Conservation (phyloP, 139 green algal species). For the Zygnema circumcarinatum region DNA sequence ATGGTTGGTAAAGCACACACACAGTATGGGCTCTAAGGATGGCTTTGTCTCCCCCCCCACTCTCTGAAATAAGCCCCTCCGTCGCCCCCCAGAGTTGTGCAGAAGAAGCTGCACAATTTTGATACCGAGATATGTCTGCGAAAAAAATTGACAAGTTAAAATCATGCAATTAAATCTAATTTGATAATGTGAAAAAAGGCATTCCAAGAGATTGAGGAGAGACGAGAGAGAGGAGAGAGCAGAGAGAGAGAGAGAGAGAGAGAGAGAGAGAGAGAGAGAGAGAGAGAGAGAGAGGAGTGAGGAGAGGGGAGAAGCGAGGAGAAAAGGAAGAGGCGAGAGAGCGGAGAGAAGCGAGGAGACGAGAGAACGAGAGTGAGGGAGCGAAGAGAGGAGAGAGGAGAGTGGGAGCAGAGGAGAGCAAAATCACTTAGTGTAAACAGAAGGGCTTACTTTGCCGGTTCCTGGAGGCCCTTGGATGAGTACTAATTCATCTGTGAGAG, state of each 20-base stretch:
- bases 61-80: slow-evolving; percentile 33
- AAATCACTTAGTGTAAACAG: too few relatives aligned
- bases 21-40: slow-evolving; percentile 66
- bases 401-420: too few relatives aligned
- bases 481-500: slow-evolving; percentile 68
- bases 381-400: too few relatives aligned
- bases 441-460: slow-evolving; percentile 67
- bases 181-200: slow-evolving; percentile 5
- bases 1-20: slow-evolving; percentile 70
- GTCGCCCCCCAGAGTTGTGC: slow-evolving; percentile 64
- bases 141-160: slow-evolving; percentile 25
- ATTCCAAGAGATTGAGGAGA: too few relatives aligned
- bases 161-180: neutral
- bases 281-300: too few relatives aligned
- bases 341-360: too few relatives aligned
- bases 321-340: too few relatives aligned
- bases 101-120: slow-evolving; percentile 67
- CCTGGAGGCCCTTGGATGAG: slow-evolving; percentile 80
- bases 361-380: too few relatives aligned
- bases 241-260: too few relatives aligned
- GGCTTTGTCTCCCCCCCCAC: neutral
- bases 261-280: too few relatives aligned
- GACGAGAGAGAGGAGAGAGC: too few relatives aligned
- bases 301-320: too few relatives aligned
- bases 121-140: slow-evolving; percentile 74